Evolutionary conservation across 306 rosid species (phyloP), one percentile per base, ranked within the genome.

Genomic region (Sicyos baderoa): DNA sequence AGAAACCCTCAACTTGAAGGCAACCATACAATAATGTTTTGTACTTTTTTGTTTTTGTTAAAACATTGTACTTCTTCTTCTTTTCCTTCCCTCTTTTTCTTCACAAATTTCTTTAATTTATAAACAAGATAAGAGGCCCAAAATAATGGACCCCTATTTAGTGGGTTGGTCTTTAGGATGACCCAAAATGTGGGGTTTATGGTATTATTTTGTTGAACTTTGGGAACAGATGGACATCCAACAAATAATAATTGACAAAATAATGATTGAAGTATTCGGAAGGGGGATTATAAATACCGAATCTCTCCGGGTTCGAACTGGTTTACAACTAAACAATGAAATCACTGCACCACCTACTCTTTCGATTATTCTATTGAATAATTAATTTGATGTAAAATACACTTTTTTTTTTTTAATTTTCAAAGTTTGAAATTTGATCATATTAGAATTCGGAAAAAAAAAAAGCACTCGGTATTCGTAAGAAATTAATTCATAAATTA

Each of bases 121-220:
- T 60, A 57, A 57, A 14, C 35, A 29, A 29, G 13, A 4, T 6
- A 58, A 29, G 48, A 37, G 48, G 68, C 50, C 50, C 68, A 62
- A 37, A 17, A 62, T 37, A 12, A 29, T 37, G 67, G 67, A 32
- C 66, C 66, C 66, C 35, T 35, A 35, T 32, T 2, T 1, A 3
- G 7, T 32, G 67, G 47, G 44, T 59, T 15, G 65, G 42, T 16
- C 66, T 59, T 59, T 59, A 59, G 6, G 47, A 59, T 32, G 67
- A 60, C 67, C 23, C 67, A 60, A 60, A 37, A 61, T 8, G 9
- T 17, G 48, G 25, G 27, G 15, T 17, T 62, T 16, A 32, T 60
- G 37, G 5, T 35, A 25, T n/a, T 60, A 16, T 60, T 60, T 48
- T 32, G 4, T n/a, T 60, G 6, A 1, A 62, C 27, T 40, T 62